Evolutionary conservation across 2,329 filamentous ascomycete species (phyloP).

Genomic region (Sclerotinia spermophila): DNA sequence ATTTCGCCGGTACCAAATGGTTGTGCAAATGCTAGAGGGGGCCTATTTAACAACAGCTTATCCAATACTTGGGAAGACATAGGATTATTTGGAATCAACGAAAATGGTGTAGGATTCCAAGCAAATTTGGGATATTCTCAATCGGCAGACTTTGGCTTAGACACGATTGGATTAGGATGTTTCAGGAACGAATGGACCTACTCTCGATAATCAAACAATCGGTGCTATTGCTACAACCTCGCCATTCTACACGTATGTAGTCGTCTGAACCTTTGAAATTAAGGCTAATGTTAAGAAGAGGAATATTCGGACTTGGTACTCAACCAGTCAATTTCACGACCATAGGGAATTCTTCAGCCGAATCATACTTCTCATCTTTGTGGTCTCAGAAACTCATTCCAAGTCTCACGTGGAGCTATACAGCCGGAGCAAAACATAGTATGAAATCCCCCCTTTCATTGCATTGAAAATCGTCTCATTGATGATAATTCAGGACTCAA

Average conservation of each 20-base stretch:
- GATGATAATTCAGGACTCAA: conserved; percentile 18
- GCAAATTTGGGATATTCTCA: conserved; percentile 40
- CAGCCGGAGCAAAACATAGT: conserved; percentile 65
- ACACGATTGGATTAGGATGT: conserved; percentile 25
- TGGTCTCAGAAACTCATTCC: conserved; percentile 39
- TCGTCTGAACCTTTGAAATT: neutral
- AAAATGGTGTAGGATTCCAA: conserved; percentile 40
- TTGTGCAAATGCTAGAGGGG: conserved; percentile 50
- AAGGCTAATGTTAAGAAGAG: conserved; percentile 30
- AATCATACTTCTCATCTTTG: conserved; percentile 40
- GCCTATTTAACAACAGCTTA: conserved; percentile 49
- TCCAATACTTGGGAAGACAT: conserved; percentile 52
- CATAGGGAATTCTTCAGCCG: conserved; percentile 38
- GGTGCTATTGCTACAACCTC: conserved; percentile 34
- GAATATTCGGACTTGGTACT: conserved; percentile 40
- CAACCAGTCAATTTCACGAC: conserved; percentile 41
- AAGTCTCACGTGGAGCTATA: conserved; percentile 51
- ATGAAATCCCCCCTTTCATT: conserved; percentile 16
- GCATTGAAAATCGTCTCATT: neutral
- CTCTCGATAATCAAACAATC: conserved; percentile 26
- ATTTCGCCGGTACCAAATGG: conserved; percentile 37
- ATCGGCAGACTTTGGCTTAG: conserved; percentile 28
- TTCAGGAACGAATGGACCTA: conserved; percentile 26
- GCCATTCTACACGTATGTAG: conserved; percentile 40
- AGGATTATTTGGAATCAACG: conserved; percentile 39